Percentiles rank a stretch among this genome's conserved stretches.
Evolutionary conservation across 768 basidiomycete genomes (phyloP).

Genomic region (Boletus fagicola): DNA sequence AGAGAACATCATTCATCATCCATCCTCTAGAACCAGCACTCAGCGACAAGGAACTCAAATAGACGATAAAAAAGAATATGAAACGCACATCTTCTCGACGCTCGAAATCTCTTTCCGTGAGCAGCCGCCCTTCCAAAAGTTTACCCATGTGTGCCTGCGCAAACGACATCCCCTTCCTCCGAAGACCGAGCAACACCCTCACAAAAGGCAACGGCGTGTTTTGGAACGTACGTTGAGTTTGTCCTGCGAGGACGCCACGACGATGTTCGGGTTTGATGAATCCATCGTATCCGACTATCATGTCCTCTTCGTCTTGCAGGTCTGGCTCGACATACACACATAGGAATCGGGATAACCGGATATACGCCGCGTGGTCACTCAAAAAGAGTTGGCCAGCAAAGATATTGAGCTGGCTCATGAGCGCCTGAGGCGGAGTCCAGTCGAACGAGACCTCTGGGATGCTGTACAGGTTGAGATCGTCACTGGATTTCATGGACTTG

Average conservation of each 20-base stretch:
- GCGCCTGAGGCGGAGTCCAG: slow-evolving; percentile 13
- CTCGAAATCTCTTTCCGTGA: slow-evolving; percentile 30
- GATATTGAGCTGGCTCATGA: slow-evolving; percentile 39
- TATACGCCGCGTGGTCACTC: slow-evolving; percentile 33
- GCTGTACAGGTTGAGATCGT: slow-evolving; percentile 28
- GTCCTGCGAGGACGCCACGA: not conserved
- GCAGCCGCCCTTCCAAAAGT: slow-evolving; percentile 30
- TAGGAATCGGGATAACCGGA: slow-evolving; percentile 35
- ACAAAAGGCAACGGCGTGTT: slow-evolving; percentile 24
- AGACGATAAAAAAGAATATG: not conserved
- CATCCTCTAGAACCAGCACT: not conserved
- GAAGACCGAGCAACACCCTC: slow-evolving; percentile 33
- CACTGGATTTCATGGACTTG: slow-evolving; percentile 35
- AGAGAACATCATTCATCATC: not conserved
- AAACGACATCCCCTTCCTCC: slow-evolving; percentile 41
- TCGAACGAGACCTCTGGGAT: slow-evolving; percentile 20
- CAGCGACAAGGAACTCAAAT: not conserved
- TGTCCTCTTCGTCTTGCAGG: slow-evolving; percentile 46
- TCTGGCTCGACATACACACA: slow-evolving; percentile 40
- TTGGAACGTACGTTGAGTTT: not conserved
- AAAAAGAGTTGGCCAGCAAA: slow-evolving; percentile 48
- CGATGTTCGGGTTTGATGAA: slow-evolving; percentile 18
- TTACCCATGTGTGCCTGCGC: slow-evolving; percentile 41
- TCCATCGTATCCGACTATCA: slow-evolving; percentile 23
- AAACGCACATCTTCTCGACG: not conserved